A percentile compares a stretch with the other conserved stretches of the same genome.
Evolutionary conservation across 805 yeast species (phyloP).

Genomic region (Kodamaea kaohsiungensis): DNA sequence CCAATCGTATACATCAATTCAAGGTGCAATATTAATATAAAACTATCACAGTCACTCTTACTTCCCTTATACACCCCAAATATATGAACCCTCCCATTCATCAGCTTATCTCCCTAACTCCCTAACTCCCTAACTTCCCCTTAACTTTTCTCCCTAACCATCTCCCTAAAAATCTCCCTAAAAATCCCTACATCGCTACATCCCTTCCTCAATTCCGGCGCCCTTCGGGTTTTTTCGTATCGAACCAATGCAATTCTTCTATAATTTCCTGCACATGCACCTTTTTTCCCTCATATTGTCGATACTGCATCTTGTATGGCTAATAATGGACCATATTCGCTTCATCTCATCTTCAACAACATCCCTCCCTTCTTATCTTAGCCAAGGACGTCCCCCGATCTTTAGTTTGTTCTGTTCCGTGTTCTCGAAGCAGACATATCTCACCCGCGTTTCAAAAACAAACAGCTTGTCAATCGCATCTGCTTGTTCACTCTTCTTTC

Average conservation of each 20-base stretch:
- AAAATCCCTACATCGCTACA: neutral
- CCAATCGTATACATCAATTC: too few relatives aligned
- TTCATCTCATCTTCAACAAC: conserved; percentile 10
- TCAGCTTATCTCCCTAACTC: too few relatives aligned
- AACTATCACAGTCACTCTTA: too few relatives aligned
- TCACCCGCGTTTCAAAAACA: neutral
- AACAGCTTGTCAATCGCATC: neutral
- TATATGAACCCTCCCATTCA: too few relatives aligned
- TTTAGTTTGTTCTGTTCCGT: neutral
- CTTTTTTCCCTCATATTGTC: neutral
- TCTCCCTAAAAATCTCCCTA: neutral
- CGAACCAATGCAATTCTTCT: neutral
- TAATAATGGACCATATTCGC: neutral
- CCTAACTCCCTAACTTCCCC: neutral
- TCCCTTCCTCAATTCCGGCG: neutral
- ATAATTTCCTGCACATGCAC: neutral
- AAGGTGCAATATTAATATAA: too few relatives aligned
- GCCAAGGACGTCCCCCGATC: neutral
- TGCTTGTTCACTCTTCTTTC: neutral
- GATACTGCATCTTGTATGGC: neutral
- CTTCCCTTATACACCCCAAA: too few relatives aligned
- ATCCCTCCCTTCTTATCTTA: conserved; percentile 5
- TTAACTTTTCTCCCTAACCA: neutral
- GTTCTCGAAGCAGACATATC: neutral
- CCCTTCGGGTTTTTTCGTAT: neutral